These are phyloP conservation scores for Penicillium crustosum DNA, from an alignment of 2,329 filamentous ascomycete species.

Conservation along the genomic window DNA sequence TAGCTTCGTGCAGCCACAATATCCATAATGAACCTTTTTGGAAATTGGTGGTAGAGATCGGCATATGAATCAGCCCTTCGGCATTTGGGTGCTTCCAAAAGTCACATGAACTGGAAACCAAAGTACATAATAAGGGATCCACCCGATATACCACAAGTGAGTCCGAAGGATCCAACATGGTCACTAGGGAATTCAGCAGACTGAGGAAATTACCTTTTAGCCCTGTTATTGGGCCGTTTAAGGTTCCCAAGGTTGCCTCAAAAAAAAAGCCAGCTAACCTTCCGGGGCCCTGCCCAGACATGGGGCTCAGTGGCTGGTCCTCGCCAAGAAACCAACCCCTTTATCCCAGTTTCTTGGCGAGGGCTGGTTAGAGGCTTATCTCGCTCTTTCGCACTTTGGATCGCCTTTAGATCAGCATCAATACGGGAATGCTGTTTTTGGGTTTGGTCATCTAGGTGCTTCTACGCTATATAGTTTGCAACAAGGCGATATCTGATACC, in stretches of 20 bases:
- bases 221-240: background rate
- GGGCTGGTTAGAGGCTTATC: background rate
- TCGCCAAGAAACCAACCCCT: background rate
- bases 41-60: background rate
- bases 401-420: no score
- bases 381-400: no score
- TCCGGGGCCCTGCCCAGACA: no score
- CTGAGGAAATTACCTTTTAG: background rate
- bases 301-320: no score
- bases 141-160: no score
- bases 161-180: no score
- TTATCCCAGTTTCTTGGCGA: background rate
- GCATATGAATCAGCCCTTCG: background rate
- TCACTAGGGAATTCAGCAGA: background rate
- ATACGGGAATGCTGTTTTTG: no score
- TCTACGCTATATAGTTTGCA: background rate
- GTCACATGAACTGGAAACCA: background rate
- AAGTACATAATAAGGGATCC: background rate
- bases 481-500: background rate
- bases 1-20: background rate
- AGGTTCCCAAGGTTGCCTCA: background rate
- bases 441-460: background rate
- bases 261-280: background rate
- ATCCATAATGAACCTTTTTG: background rate
- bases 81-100: background rate